Base-by-base conservation (phyloP, 805 yeast species). In the Candida tammaniensis region DNA sequence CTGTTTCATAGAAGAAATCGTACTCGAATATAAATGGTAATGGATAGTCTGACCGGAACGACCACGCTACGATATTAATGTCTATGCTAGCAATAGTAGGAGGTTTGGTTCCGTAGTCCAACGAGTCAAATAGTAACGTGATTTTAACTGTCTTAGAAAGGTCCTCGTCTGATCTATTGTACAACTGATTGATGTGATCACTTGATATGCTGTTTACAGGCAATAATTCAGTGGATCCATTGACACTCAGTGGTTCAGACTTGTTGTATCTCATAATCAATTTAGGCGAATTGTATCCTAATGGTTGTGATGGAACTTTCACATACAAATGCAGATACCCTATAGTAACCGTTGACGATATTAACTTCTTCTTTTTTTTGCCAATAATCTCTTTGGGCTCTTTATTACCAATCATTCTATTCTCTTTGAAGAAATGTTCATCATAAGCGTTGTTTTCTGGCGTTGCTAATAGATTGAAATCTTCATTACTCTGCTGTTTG, bases 41-140 rank as follows among this genome's bases (percentile, higher is more conserved):
- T 3, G 72, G 71, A 35, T 57, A 65, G 16, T 64, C 70, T 4
- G 71, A 52, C 25, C 52, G 47, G 43, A 59, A 64, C 1, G 72
- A 46, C 72, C 72, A 67, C 11, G 63, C 53, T 2, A 67, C 61
- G 6, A 67, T 46, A 37, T 62, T 65, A 14, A 52, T 38, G 10
- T 65, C 72, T 11, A 68, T 48, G 38, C 39, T 47, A 12, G 53
- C 44, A 12, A 68, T 60, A 7, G 38, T 44, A 1, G 72, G 73
- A 0, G 71, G 71, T 30, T 40, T 43, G 11, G 42, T 24, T 2
- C 43, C 33, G 4, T 45, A 38, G 13, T 54, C 60, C 3, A 31
- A 13, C 6, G 62, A 39, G 3, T 48, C 49, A 38, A 61, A 68
- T 3, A 49, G 46, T 17, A 68, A 43, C 19, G 49, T 43, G 6